A percentile compares a stretch with the other conserved stretches of the same genome.
These are phyloP conservation scores for Ogataea populi-albae DNA, from an alignment of 805 yeast species.

Conservation along the genomic window DNA sequence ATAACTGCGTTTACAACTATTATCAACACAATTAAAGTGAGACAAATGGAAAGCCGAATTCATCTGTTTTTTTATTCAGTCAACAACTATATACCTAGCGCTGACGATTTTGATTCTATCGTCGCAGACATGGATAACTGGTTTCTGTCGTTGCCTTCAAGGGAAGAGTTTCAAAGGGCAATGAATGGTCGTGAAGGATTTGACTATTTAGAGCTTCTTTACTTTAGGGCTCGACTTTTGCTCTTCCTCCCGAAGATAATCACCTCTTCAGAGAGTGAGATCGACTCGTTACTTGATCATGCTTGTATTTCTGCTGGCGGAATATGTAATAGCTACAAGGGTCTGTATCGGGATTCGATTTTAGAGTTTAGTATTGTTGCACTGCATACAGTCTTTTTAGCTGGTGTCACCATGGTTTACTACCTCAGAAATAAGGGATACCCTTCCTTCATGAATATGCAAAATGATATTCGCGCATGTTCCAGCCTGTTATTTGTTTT, in stretches of 20 bases:
- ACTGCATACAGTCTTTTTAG: slow-evolving; percentile 22
- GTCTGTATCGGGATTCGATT: slow-evolving; percentile 19
- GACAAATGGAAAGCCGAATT: slow-evolving; percentile 22
- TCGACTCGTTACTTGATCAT: slow-evolving; percentile 14
- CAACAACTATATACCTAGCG: slow-evolving; percentile 10
- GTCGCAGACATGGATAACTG: slow-evolving; percentile 17
- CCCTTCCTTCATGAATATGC: slow-evolving; percentile 20
- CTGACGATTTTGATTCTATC: slow-evolving; percentile 16
- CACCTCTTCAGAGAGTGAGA: slow-evolving; percentile 9
- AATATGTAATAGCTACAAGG: slow-evolving; percentile 20
- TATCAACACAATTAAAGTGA: slow-evolving; percentile 16
- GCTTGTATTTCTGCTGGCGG: slow-evolving; percentile 24
- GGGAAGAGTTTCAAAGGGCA: slow-evolving; percentile 11
- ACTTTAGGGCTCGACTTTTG: slow-evolving; percentile 17
- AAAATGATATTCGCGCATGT: slow-evolving; percentile 27
- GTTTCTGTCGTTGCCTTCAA: slow-evolving; percentile 11
- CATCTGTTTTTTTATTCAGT: slow-evolving; percentile 18
- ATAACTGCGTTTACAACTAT: slow-evolving; percentile 16
- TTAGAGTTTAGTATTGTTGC: slow-evolving; percentile 24
- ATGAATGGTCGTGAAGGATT: slow-evolving; percentile 19
- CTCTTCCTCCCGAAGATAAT: slow-evolving; percentile 19
- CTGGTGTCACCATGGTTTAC: slow-evolving; percentile 28
- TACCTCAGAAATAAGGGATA: slow-evolving; percentile 24
- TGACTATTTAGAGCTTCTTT: slow-evolving; percentile 19
- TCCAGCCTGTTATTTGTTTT: slow-evolving; percentile 27